Conservation (phyloP, 345 rosid genomes). For the Hirschfeldia incana region DNA sequence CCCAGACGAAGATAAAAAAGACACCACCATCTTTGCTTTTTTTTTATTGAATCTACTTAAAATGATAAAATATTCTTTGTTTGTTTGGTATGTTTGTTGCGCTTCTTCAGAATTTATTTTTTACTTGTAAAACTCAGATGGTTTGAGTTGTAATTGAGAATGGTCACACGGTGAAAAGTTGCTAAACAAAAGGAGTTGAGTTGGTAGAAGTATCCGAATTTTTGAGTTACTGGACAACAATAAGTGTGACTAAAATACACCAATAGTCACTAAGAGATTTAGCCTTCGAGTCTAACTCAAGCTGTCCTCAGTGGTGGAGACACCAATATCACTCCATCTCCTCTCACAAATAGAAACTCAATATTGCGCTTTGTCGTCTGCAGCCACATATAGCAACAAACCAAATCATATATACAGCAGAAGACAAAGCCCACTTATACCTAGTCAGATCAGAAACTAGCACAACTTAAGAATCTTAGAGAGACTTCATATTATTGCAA, state of each 20-base stretch:
- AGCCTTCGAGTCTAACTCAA: slow-evolving; percentile 29
- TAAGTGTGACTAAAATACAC: no score
- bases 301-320: slow-evolving; percentile 95
- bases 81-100: neutral
- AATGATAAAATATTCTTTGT: neutral
- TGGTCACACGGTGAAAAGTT: neutral
- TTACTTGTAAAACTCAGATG: slow-evolving; percentile 1
- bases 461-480: neutral
- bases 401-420: neutral
- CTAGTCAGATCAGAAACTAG: neutral
- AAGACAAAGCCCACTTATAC: neutral
- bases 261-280: neutral
- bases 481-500: neutral
- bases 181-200: neutral
- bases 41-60: neutral
- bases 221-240: neutral
- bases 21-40: neutral
- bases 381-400: slow-evolving; percentile 19
- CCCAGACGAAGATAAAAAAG: slow-evolving; percentile 55
- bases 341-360: slow-evolving; percentile 93
- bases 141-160: slow-evolving; percentile 15
- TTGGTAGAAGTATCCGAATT: neutral
- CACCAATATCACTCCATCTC: slow-evolving; percentile 98
- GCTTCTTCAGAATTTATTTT: neutral
- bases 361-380: slow-evolving; percentile 90